Percentiles rank a stretch among this genome's conserved stretches.
Conservation (phyloP, 2,329 filamentous ascomycete species). For the Fonsecaea multimorphosa region DNA sequence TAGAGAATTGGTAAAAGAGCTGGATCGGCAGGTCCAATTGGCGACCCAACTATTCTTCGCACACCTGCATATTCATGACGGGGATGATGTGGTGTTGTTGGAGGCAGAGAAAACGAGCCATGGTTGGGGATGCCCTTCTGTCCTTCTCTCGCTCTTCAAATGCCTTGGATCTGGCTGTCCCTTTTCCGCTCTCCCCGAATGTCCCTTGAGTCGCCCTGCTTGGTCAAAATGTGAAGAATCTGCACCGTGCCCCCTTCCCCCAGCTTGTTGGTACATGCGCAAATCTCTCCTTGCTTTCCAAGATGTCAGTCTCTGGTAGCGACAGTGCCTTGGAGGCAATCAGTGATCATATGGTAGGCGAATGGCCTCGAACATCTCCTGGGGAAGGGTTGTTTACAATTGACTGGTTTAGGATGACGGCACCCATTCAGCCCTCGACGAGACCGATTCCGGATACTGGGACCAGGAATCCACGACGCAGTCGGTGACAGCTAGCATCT, state of each 20-base stretch:
- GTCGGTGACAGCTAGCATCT: conserved; percentile 42
- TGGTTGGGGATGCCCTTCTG: neutral
- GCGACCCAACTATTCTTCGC: neutral
- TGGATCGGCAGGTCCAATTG: neutral
- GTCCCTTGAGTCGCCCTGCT: neutral
- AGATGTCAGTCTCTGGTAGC: conserved; percentile 7
- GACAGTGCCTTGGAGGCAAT: conserved; percentile 14
- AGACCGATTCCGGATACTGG: conserved; percentile 27
- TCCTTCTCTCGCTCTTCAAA: neutral
- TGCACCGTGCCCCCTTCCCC: neutral
- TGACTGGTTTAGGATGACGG: conserved; percentile 1
- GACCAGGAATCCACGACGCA: conserved; percentile 36
- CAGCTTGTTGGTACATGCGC: neutral
- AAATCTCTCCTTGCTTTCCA: neutral
- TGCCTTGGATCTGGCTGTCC: neutral
- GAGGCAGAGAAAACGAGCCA: conserved; percentile 6
- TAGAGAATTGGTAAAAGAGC: neutral
- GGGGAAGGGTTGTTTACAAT: neutral
- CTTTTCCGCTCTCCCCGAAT: neutral
- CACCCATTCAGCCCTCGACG: neutral
- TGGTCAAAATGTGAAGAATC: neutral
- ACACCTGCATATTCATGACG: neutral
- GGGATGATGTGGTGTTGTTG: neutral
- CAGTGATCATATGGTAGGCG: conserved; percentile 6
- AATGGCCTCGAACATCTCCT: neutral